These are phyloP conservation scores for Zoysia pacifica DNA, from an alignment of 176 grass and related monocot species.

Conservation along the genomic window DNA sequence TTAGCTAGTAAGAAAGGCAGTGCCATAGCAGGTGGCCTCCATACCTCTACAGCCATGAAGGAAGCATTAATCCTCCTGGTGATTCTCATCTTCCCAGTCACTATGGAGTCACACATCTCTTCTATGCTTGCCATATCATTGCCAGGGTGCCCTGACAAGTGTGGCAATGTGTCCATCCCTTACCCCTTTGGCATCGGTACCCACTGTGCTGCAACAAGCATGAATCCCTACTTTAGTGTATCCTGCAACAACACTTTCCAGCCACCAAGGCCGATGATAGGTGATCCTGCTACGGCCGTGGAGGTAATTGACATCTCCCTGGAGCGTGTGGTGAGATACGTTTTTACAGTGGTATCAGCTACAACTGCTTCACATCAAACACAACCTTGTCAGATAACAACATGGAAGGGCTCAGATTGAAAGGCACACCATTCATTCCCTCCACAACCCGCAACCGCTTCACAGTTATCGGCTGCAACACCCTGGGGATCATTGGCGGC, in stretches of 20 bases:
- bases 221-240: not conserved
- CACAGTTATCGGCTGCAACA: constrained; percentile 36
- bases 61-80: constrained; percentile 8
- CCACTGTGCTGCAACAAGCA: not conserved
- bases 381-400: not conserved
- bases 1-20: not conserved
- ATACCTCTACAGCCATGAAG: constrained; percentile 31
- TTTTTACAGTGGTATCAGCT: not conserved
- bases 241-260: constrained; percentile 29
- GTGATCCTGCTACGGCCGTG: rapidly evolving
- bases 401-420: not conserved
- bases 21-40: not conserved
- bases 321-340: constrained; percentile 31
- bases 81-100: constrained; percentile 2
- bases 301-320: constrained; percentile 41
- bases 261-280: constrained; percentile 26
- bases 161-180: constrained; percentile 24
- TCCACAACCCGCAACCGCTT: constrained; percentile 37
- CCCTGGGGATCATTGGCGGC: constrained; percentile 21
- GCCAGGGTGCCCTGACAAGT: constrained; percentile 42
- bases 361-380: constrained; percentile 32
- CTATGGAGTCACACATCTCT: not conserved
- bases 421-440: constrained; percentile 12
- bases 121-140: not conserved
- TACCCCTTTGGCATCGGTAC: constrained; percentile 41